Base-by-base conservation (phyloP, 2,329 filamentous ascomycete species). In the Thermoascus crustaceus region DNA sequence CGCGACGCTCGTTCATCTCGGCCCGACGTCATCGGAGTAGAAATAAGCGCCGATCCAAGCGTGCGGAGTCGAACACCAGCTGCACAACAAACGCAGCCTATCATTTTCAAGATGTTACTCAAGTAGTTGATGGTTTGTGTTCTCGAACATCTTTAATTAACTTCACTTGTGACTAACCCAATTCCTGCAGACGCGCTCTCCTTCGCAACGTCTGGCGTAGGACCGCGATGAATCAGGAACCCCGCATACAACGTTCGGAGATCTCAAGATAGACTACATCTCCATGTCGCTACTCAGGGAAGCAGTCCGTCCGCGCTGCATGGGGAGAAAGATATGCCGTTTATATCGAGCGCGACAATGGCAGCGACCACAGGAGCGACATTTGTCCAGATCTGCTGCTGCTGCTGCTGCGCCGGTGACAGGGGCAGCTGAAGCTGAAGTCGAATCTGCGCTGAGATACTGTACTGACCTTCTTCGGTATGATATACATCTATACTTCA, bases 381-480 rank as follows among this genome's bases (percentile, higher is more conserved):
- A 41, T n/a, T 53, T 61, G 46, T 53, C 46, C 37, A 40, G 33
- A 25, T 50, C 52, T 26, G 24, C 34, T 4, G 16, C 40, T 16
- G 30, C 38, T 38, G 24, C 41, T 27, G 39, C 37, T 27, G 39
- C 37, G 33, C 31, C 53, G 9, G 25, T 48, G 37, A 37, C 47
- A 39, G 43, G 47, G 20, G 44, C 47, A 37, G 45, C 65, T n/a
- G 53, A 59, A 34, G 58, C 60, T 30, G 74, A 78, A 53, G 58
- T 78, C 26, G 56, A 69, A 45, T 64, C 69, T 31, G 74, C 77
- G 7, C 64, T 71, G 39, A 60, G 58, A 43, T 80, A 79, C 54
- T 81, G 77, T 52, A 57, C 71, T n/a, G 64, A 71, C 44, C 64
- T 79, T 26, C 62, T 81, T 38, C 63, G 63, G 73, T 75, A 63